Percentiles rank a stretch among this genome's conserved stretches.
phyloP scores from a whole-genome alignment of 2,329 filamentous ascomycete species.

The Cladosporium sp. region DNA sequence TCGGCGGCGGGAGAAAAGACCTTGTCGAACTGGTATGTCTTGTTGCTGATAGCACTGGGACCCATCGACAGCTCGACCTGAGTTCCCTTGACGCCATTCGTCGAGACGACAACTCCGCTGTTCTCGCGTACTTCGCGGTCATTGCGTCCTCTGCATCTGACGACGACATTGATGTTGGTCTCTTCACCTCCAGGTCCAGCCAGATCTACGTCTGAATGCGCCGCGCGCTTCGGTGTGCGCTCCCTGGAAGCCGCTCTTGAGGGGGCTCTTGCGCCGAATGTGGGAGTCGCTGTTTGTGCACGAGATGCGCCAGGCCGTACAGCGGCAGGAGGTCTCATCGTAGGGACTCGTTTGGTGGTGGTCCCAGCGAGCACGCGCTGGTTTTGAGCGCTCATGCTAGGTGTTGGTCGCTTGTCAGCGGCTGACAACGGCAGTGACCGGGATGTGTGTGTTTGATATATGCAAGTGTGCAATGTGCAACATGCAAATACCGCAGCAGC shows the following conservation, averaged over 20 bases:
- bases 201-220: constrained; percentile 69
- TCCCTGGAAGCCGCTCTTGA: constrained; percentile 60
- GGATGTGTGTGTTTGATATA: constrained; percentile 2
- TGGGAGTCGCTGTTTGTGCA: constrained; percentile 48
- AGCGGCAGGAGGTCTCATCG: constrained; percentile 51
- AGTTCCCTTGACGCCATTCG: constrained; percentile 83
- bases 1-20: constrained; percentile 95
- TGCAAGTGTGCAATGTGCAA: neutral
- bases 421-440: neutral
- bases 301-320: constrained; percentile 32
- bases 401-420: neutral
- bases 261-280: constrained; percentile 54
- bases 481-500: neutral
- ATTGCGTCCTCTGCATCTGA: constrained; percentile 87
- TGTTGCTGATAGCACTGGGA: constrained; percentile 86
- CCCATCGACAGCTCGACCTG: constrained; percentile 87
- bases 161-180: constrained; percentile 97
- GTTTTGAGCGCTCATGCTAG: constrained; percentile 9
- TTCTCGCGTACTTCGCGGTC: constrained; percentile 92
- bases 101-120: constrained; percentile 84
- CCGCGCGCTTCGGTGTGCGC: constrained; percentile 71
- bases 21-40: constrained; percentile 94
- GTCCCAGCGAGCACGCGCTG: constrained; percentile 11
- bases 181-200: constrained; percentile 64
- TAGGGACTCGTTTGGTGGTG: constrained; percentile 23